Conservation (phyloP, 495 filamentous ascomycete genomes). For the Aspergillus coremiiformis region DNA sequence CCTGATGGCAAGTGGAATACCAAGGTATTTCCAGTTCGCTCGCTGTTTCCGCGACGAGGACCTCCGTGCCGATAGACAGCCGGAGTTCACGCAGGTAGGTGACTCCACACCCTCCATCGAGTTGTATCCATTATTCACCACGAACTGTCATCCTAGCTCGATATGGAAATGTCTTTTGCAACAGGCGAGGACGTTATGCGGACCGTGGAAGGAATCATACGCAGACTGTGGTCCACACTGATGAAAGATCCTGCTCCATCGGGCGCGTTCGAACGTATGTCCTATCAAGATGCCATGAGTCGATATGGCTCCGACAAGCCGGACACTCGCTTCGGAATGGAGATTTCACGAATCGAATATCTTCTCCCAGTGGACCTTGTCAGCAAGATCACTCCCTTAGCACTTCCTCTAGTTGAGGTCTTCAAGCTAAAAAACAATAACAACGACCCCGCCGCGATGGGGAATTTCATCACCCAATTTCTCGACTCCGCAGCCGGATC, state of each 20-base stretch:
- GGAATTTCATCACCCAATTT: slow-evolving; percentile 58
- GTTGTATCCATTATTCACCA: background rate
- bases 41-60: slow-evolving; percentile 96
- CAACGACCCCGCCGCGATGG: slow-evolving; percentile 41
- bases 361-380: slow-evolving; percentile 59
- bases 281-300: slow-evolving; percentile 73
- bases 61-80: slow-evolving; percentile 84
- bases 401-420: slow-evolving; percentile 59
- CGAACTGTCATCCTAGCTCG: slow-evolving; percentile 47
- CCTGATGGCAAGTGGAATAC: slow-evolving; percentile 82
- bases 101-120: background rate
- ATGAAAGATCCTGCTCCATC: slow-evolving; percentile 34
- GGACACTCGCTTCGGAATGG: slow-evolving; percentile 59
- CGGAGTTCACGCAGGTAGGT: slow-evolving; percentile 87
- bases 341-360: slow-evolving; percentile 57
- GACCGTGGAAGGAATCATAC: slow-evolving; percentile 57
- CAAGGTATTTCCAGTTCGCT: slow-evolving; percentile 84
- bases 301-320: slow-evolving; percentile 87
- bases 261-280: slow-evolving; percentile 51
- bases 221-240: slow-evolving; percentile 45
- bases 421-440: slow-evolving; percentile 51
- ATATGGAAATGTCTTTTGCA: slow-evolving; percentile 87
- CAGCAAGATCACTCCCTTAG: slow-evolving; percentile 58
- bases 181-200: slow-evolving; percentile 66
- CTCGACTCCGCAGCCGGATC: slow-evolving; percentile 57